A percentile compares a stretch with the other conserved stretches of the same genome.
These are phyloP conservation scores for Austroboletus sp. DNA, from an alignment of 1,284 basidiomycete genomes.

Conservation along the genomic window DNA sequence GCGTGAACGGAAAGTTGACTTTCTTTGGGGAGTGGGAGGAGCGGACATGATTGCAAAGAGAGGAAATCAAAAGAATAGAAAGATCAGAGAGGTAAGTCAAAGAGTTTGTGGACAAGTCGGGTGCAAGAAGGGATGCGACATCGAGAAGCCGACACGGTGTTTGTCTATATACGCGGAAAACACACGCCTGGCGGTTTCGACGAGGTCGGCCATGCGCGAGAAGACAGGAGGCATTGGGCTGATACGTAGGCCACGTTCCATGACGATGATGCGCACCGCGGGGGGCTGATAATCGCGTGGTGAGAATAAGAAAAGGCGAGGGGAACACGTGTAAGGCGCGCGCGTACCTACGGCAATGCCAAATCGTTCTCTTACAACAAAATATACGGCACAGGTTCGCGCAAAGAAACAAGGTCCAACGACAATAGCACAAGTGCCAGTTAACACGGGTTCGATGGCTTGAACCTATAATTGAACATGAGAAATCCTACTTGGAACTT, in stretches of 20 bases:
- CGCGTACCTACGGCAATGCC: conserved; percentile 10
- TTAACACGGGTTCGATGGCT: not conserved
- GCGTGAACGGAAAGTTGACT: conserved; percentile 31
- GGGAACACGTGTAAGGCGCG: conserved; percentile 28
- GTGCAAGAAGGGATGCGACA: conserved; percentile 18
- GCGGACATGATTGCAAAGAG: conserved; percentile 17
- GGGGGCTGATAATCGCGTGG: conserved; percentile 34
- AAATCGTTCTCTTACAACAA: not conserved
- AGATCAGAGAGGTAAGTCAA: conserved; percentile 7
- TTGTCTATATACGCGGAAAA: conserved; percentile 27
- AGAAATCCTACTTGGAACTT: too few species aligned
- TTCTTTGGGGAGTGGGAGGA: conserved; percentile 29
- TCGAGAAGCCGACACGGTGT: conserved; percentile 15
- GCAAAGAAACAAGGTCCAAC: not conserved
- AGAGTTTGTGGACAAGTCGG: conserved; percentile 11
- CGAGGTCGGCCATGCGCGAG: conserved; percentile 29
- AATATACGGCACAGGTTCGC: conserved; percentile 17
- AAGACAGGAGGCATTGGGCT: conserved; percentile 22
- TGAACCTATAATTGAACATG: not conserved
- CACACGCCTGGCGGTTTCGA: conserved; percentile 34
- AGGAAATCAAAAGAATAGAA: conserved; percentile 3
- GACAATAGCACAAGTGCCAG: not conserved
- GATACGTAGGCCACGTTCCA: conserved; percentile 18
- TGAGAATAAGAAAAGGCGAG: conserved; percentile 21
- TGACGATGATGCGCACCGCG: conserved; percentile 27